These are phyloP conservation scores for Grosmannia serpens DNA, from an alignment of 2,329 filamentous ascomycete genomes.

Conservation along the genomic window DNA sequence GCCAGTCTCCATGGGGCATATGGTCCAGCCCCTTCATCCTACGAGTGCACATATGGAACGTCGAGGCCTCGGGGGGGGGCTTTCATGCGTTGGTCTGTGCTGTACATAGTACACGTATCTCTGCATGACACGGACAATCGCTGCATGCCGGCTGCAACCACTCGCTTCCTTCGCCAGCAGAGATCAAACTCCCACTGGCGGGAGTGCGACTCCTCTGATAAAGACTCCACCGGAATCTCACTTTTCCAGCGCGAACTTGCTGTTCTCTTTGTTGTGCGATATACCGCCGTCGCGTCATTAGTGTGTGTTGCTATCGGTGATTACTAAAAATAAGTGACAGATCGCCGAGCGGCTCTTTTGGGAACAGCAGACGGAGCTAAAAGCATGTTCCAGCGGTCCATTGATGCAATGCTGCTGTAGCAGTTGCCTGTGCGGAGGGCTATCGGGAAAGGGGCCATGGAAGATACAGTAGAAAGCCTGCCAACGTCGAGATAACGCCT, in stretches of 20 bases:
- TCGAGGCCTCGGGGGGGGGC: not conserved
- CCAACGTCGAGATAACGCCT: too few species aligned
- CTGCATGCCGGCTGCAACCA: not conserved
- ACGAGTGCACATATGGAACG: not conserved
- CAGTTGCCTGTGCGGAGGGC: too few species aligned
- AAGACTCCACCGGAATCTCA: not conserved
- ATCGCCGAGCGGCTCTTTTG: not conserved
- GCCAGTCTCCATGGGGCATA: not conserved
- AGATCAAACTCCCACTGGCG: not conserved
- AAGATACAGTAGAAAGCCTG: too few species aligned
- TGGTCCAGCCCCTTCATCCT: not conserved
- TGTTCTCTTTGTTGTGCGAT: too few species aligned
- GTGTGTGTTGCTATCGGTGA: not conserved
- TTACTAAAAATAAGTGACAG: not conserved
- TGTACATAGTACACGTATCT: not conserved
- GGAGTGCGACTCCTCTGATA: not conserved
- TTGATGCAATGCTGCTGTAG: too few species aligned
- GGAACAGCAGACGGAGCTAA: not conserved
- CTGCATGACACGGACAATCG: not conserved
- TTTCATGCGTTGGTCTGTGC: not conserved
- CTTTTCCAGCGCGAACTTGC: not conserved
- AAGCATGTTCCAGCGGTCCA: too few species aligned
- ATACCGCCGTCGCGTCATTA: not conserved
- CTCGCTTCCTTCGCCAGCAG: not conserved
- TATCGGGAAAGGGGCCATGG: too few species aligned